Base-by-base conservation (phyloP, 345 rosid genomes). In the Citrus mangshanensis region DNA sequence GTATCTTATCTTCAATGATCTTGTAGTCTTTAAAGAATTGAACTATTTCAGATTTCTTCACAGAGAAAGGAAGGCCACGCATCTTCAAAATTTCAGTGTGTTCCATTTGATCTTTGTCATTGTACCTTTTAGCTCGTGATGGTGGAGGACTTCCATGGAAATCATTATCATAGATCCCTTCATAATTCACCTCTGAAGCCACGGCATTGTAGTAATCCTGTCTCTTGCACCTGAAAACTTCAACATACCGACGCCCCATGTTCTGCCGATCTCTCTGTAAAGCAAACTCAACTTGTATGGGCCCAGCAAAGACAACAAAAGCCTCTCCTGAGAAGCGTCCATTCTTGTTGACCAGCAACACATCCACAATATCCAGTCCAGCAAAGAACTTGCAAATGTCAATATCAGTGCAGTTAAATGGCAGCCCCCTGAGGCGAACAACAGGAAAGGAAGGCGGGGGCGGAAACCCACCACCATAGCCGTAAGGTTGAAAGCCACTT, bases 321-420 rank as follows among this genome's bases (percentile, higher is more conserved):
- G 98, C 98, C 90, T 95, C 98, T 22, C 98, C 98, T 0, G 98
- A 88, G 85, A 93, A 95, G 72, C 95, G 86, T 58, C 93, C 94
- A 70, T 82, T 87, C 89, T 91, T 95, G 88, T 77, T 89, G 84
- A 89, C 94, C 73, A 95, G 90, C 85, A 95, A 76, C 28, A 95
- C 91, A 9, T 95, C 98, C 42, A 95, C 98, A 72, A 95, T 93
- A 86, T 95, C 95, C 75, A 95, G 89, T 54, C 98, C 97, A 6
- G 97, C 89, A 82, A 95, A 95, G 89, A 95, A 95, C 83, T 93
- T 93, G 92, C 90, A 92, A 82, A 92, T 90, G 88, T 95, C 98
- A 1, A 92, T 81, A 73, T 93, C 98, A 3, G 97, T 85, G 86
- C 98, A 95, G 85, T 92, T 88, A 89, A 93, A 95, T 28, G 98